Evolutionary conservation across 139 green algal genomes (phyloP).

Genomic region (Micractinium sp.): DNA sequence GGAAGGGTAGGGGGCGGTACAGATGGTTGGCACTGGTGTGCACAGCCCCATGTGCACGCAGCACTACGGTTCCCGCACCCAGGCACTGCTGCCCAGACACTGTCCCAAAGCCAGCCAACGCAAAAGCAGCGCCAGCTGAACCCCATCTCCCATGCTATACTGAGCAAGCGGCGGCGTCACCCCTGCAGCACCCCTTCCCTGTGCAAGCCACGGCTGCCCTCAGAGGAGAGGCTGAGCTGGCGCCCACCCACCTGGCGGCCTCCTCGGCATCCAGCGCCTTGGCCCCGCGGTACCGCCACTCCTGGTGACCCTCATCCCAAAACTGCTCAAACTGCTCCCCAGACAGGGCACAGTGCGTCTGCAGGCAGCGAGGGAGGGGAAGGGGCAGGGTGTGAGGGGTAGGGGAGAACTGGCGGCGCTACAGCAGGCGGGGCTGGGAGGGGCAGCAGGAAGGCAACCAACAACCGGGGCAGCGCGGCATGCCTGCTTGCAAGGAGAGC

Average conservation of each 20-base stretch:
- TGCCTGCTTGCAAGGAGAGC: background rate
- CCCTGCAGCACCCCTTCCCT: background rate
- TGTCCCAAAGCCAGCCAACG: too few species aligned
- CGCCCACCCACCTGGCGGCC: slow-evolving; percentile 36
- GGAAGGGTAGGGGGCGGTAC: too few species aligned
- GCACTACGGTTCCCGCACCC: background rate
- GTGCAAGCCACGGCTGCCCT: too few species aligned
- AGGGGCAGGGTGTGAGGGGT: too few species aligned
- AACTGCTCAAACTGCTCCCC: slow-evolving; percentile 79
- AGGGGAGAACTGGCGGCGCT: too few species aligned
- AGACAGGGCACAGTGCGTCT: slow-evolving; percentile 65
- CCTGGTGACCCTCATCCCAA: slow-evolving; percentile 65
- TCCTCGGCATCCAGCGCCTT: slow-evolving; percentile 36
- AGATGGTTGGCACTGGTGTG: too few species aligned
- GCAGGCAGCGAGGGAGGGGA: slow-evolving; percentile 3
- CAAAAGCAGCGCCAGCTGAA: too few species aligned
- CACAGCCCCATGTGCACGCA: background rate
- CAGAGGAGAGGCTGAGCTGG: background rate
- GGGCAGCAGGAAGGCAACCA: background rate
- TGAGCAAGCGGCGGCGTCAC: too few species aligned
- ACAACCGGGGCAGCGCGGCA: background rate
- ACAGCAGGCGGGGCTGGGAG: too few species aligned
- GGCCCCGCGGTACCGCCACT: slow-evolving; percentile 72
- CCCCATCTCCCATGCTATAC: too few species aligned
- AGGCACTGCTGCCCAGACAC: too few species aligned